phyloP scores from a whole-genome alignment of 73 alveolate genomes.

The Stentor roeselii region DNA sequence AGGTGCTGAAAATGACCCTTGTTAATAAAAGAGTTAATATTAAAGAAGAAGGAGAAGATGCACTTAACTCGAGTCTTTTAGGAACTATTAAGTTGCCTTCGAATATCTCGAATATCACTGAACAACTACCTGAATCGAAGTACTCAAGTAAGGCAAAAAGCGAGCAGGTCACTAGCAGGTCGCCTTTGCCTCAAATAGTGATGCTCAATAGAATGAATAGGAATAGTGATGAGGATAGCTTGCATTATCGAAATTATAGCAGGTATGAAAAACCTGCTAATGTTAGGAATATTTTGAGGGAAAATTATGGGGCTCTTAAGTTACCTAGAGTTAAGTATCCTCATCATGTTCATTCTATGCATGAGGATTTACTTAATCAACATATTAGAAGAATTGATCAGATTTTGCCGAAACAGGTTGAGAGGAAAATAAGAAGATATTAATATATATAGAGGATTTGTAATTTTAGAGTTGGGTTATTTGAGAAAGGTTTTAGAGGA shows the following conservation, averaged over 20 bases:
- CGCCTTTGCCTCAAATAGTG: neutral
- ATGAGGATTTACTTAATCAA: neutral
- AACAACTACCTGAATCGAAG: conserved; percentile 60
- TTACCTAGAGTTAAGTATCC: conserved; percentile 21
- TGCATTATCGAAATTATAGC: neutral
- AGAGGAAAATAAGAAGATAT: neutral
- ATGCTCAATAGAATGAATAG: neutral
- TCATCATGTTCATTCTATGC: neutral
- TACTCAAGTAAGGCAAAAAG: conserved; percentile 34
- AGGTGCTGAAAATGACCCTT: conserved; percentile 39
- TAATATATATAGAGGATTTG: no score
- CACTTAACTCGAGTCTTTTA: conserved; percentile 46
- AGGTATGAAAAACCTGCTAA: neutral
- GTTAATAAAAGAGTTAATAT: conserved; percentile 33
- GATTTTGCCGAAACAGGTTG: neutral
- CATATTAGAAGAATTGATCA: neutral
- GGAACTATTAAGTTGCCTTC: conserved; percentile 70
- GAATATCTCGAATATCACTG: conserved; percentile 50
- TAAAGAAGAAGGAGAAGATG: conserved; percentile 34
- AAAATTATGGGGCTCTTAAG: conserved; percentile 22
- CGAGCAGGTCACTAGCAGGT: neutral
- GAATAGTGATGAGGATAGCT: neutral
- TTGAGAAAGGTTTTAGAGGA: no score
- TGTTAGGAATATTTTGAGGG: neutral
- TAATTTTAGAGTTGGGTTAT: no score